These are phyloP conservation scores for Chalciporus piperatus DNA, from an alignment of 768 basidiomycete genomes.

Conservation along the genomic window DNA sequence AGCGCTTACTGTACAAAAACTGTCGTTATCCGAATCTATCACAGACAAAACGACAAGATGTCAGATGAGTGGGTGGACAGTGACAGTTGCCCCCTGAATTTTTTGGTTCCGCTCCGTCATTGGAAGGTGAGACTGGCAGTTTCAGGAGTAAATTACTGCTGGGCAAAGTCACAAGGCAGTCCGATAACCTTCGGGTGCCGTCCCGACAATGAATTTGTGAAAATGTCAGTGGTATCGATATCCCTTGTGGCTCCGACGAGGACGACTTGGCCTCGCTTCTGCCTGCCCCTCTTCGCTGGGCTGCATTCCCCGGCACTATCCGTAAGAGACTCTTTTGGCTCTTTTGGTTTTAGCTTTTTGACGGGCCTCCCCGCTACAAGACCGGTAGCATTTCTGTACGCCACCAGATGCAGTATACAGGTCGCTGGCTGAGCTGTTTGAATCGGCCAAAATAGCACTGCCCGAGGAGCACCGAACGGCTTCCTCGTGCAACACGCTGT, in stretches of 20 bases:
- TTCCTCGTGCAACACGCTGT: conserved; percentile 25
- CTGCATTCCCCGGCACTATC: conserved; percentile 17
- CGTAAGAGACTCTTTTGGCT: conserved; percentile 32
- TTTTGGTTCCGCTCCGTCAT: conserved; percentile 14
- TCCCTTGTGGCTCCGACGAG: conserved; percentile 8
- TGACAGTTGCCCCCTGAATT: background rate
- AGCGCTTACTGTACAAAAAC: background rate
- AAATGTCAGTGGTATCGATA: conserved; percentile 12
- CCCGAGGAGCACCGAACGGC: conserved; percentile 31
- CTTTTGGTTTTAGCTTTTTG: conserved; percentile 36
- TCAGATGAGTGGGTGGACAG: background rate
- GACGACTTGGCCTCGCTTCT: conserved; percentile 22
- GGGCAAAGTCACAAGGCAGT: conserved; percentile 4
- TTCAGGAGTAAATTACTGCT: background rate
- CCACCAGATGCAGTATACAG: conserved; percentile 23
- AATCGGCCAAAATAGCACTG: conserved; percentile 25
- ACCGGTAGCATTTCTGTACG: conserved; percentile 15
- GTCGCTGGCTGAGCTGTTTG: conserved; percentile 12
- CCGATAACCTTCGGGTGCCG: conserved; percentile 16
- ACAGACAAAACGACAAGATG: background rate
- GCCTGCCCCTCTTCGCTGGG: conserved; percentile 17
- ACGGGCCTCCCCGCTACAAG: conserved; percentile 19
- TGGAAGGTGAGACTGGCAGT: background rate
- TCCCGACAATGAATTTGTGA: conserved; percentile 11
- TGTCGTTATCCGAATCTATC: background rate